Evolutionary conservation across 192 early-diverging fungal species (phyloP), one percentile per base, ranked within the genome.

Genomic region (Glomus cerebriforme): DNA sequence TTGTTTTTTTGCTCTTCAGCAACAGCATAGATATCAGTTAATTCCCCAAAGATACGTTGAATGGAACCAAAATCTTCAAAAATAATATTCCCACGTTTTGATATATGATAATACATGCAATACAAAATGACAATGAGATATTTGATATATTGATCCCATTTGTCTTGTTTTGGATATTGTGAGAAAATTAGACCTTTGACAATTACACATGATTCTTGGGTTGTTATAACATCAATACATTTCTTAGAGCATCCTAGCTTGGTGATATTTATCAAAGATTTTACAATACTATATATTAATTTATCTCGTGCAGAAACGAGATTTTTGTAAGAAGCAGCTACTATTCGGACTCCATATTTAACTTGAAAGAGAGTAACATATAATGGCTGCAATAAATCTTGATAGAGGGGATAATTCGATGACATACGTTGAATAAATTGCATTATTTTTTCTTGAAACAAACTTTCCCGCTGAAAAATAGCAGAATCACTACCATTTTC

Each of bases 311-410:
- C 7, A 13, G 24, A n/a, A 17, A 35, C 63, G 12, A 76, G 35
- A 7, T 22, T 17, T 76, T 64, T 78, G n/a, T 32, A 65, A 0
- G 80, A 54, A 15, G 84, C 79, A 9, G 87, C 79, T 37, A 91
- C 74, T 59, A 93, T 63, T 17, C 91, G 80, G n/a, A 96, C 58
- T 45, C 94, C 95, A 79, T 89, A 92, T 81, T 93, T 92, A 77
- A 96, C 79, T 75, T 94, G 91, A 77, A 92, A 89, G 2, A 96
- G 81, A 13, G 90, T 87, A n/a, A 92, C 81, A 32, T 87, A 80
- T 31, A 93, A 35, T 5, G 94, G 94, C 26, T 93, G 91, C 1
- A 93, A 77, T 63, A 96, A 86, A 84, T 96, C 95, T 24, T 86
- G 83, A 81, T 95, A 96, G 15, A 88, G 78, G 1, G 89, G 88